Percentiles rank a stretch among this genome's conserved stretches.
Evolutionary conservation across 441 rosid species (phyloP).

Genomic region (Pelargonium australe): DNA sequence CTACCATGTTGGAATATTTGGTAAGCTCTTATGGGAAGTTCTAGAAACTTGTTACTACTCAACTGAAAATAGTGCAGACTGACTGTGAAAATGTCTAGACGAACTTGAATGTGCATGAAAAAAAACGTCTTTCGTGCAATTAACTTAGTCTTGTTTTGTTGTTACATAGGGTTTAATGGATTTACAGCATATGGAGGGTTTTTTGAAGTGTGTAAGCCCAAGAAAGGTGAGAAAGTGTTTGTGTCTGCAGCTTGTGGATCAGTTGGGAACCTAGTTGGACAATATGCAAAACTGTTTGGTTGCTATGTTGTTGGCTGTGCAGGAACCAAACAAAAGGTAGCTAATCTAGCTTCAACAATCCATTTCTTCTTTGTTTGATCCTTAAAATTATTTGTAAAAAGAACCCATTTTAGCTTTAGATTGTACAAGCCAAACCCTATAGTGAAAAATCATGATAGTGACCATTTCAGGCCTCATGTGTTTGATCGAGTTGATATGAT

Average conservation of each 20-base stretch:
- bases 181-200: conserved; percentile 52
- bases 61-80: no score
- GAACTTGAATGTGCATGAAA: no score
- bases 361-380: not conserved
- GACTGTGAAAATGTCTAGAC: no score
- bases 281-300: conserved; percentile 44
- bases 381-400: no score
- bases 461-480: no score
- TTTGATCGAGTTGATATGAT: no score
- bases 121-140: not conserved
- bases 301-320: conserved; percentile 58
- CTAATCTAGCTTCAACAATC: not conserved
- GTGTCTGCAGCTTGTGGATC: conserved; percentile 52
- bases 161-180: conserved; percentile 45
- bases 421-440: no score
- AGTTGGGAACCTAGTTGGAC: conserved; percentile 52
- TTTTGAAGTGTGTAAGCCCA: conserved; percentile 42
- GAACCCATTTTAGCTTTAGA: no score
- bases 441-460: no score
- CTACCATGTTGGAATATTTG: conserved; percentile 42
- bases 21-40: conserved; percentile 17
- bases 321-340: conserved; percentile 45
- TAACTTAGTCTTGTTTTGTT: not conserved
- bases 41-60: no score
- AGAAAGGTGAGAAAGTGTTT: conserved; percentile 46